These are phyloP conservation scores for Coemansia sp. DNA, from an alignment of 192 early-diverging fungal species.

Conservation along the genomic window DNA sequence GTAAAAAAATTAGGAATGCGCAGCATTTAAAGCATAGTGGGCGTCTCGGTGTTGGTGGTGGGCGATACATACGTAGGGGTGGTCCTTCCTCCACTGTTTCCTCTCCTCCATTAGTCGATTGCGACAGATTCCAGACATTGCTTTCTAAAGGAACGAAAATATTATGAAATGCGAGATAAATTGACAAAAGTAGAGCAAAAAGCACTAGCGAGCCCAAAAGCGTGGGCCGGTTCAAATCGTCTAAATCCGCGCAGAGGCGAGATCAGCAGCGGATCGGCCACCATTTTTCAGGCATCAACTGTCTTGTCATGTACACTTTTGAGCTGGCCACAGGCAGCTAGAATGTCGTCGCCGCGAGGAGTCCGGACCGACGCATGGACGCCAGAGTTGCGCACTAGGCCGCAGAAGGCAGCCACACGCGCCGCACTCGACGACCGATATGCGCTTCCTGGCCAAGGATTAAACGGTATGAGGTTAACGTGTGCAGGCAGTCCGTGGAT, in stretches of 20 bases:
- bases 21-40: conserved; percentile 4
- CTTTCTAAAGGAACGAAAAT: background rate
- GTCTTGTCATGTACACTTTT: conserved; percentile 34
- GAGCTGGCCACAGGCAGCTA: conserved; percentile 80
- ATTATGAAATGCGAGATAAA: background rate
- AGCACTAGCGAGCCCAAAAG: background rate
- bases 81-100: conserved; percentile 98
- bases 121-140: conserved; percentile 71
- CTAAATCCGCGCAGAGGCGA: background rate
- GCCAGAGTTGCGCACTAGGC: conserved; percentile 51
- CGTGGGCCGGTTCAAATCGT: background rate
- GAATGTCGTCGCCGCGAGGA: conserved; percentile 72
- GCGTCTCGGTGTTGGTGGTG: background rate
- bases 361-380: conserved; percentile 64
- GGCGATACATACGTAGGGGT: conserved; percentile 59
- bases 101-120: conserved; percentile 89
- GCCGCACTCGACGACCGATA: conserved; percentile 63
- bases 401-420: conserved; percentile 62
- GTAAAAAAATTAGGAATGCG: background rate
- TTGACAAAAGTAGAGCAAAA: background rate
- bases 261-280: conserved; percentile 2
- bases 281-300: background rate
- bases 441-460: conserved; percentile 79
- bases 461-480: conserved; percentile 83
- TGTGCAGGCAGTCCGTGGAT: conserved; percentile 69